These are phyloP conservation scores for Colletotrichum graminicola DNA, from an alignment of 2,329 filamentous ascomycete genomes.

Conservation along the genomic window DNA sequence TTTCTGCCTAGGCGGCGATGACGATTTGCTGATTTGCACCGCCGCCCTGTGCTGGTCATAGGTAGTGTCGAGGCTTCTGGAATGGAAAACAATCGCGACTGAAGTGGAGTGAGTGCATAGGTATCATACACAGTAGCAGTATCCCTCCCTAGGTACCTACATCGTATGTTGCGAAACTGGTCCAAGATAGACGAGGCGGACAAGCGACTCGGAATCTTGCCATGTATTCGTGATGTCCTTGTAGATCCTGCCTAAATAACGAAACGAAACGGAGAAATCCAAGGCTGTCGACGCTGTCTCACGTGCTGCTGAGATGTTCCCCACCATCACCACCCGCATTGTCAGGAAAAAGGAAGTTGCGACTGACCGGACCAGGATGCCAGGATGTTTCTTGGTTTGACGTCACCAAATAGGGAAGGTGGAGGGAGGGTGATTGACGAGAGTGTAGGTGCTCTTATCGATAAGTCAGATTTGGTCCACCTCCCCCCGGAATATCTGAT, in stretches of 20 bases:
- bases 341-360: background rate
- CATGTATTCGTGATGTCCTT: background rate
- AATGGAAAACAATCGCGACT: background rate
- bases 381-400: background rate
- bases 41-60: background rate
- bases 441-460: slow-evolving; percentile 5
- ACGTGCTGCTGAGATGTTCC: background rate
- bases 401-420: slow-evolving; percentile 14
- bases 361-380: background rate
- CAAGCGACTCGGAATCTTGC: slow-evolving; percentile 16
- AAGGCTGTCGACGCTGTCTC: slow-evolving; percentile 32
- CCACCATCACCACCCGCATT: slow-evolving; percentile 6
- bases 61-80: slow-evolving; percentile 7
- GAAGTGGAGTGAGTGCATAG: background rate
- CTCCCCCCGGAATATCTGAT: slow-evolving; percentile 17
- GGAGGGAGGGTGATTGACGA: background rate
- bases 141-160: no score
- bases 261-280: background rate
- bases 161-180: background rate
- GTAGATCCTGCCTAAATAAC: background rate
- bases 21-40: slow-evolving; percentile 11
- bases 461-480: slow-evolving; percentile 3
- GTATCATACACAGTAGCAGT: background rate
- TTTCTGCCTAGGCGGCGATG: slow-evolving; percentile 23
- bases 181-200: slow-evolving; percentile 16